Base-by-base conservation (phyloP, 441 rosid genomes). In the Populus hybrid region DNA sequence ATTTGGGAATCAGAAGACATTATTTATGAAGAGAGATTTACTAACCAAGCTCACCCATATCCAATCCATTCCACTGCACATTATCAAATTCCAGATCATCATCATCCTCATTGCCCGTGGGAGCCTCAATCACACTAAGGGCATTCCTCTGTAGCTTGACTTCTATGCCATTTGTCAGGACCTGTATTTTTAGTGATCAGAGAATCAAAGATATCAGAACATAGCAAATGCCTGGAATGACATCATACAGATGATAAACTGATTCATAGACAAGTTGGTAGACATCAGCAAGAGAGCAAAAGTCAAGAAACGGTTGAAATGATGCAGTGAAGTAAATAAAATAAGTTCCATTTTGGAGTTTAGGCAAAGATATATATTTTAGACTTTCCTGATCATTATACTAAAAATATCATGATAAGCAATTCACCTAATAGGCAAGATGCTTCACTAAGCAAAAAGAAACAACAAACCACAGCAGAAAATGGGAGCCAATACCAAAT, bases 111-210 rank as follows among this genome's bases (percentile, higher is more conserved):
- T 92, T 89, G 18, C 98, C 99, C 9, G 97, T 95, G 73, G 98
- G 97, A 78, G 92, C 89, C 90, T 93, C 99, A 69, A 95, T 86
- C 80, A 95, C 98, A 72, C 99, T 95, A 12, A 95, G 98, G 0
- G 98, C 98, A 87, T 95, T 95, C 82, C 98, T 89, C 87, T 95
- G 99, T 78, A 95, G 87, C 86, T 95, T 95, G 74, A 95, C 99
- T 86, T 93, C 99, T 69, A 93, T 93, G 73, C 99, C 99, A 84
- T 95, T 95, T 0, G 99, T 93, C 75, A 95, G 90, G 78, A 95
- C 98, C 99, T 95, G 87, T 59, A 70, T 75, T 59, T 83, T 76
- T 50, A 77, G 74, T 35, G 76, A 76, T 65, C 46, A 46, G 23
- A 24, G 18, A 77, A 59, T 64, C 32, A 76, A 57, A 73, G 26